A percentile compares a stretch with the other conserved stretches of the same genome.
Evolutionary conservation across 1,139 yeast genomes (phyloP).

Genomic region (Yamadazyma kanchanaburiensis): DNA sequence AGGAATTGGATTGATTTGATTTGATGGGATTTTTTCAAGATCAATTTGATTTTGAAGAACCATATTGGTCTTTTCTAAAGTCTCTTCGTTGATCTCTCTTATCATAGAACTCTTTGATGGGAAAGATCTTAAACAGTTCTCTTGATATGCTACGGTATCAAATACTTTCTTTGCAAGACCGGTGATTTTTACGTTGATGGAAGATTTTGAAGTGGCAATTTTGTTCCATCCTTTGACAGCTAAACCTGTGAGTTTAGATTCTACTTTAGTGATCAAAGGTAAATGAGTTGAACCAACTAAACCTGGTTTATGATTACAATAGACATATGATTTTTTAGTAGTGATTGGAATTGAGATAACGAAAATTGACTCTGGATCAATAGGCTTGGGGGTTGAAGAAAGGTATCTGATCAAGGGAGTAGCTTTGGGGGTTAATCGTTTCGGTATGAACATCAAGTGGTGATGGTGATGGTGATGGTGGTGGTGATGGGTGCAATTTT

Average conservation of each 20-base stretch:
- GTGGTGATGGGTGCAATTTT: too few species aligned
- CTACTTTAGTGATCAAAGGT: slow-evolving; percentile 36
- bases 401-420: too few species aligned
- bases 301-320: slow-evolving; percentile 53
- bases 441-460: not conserved
- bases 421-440: not conserved
- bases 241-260: slow-evolving; percentile 31
- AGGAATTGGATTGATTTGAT: slow-evolving; percentile 39
- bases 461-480: not conserved
- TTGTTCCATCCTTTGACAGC: slow-evolving; percentile 48
- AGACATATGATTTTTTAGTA: slow-evolving; percentile 49
- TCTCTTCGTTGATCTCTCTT: slow-evolving; percentile 35
- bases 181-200: slow-evolving; percentile 40
- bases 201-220: slow-evolving; percentile 32
- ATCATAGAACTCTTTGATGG: slow-evolving; percentile 49
- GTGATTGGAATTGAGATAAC: slow-evolving; percentile 63
- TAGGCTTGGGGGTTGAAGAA: slow-evolving; percentile 3
- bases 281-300: slow-evolving; percentile 26
- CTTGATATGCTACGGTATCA: slow-evolving; percentile 50
- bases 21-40: slow-evolving; percentile 23
- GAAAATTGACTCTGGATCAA: slow-evolving; percentile 33
- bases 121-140: slow-evolving; percentile 47
- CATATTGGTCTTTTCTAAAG: slow-evolving; percentile 8
- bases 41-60: slow-evolving; percentile 34
- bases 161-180: slow-evolving; percentile 31